These are phyloP conservation scores for Phytophthora sojae DNA, from an alignment of 352 stramenopile genomes.

Conservation along the genomic window DNA sequence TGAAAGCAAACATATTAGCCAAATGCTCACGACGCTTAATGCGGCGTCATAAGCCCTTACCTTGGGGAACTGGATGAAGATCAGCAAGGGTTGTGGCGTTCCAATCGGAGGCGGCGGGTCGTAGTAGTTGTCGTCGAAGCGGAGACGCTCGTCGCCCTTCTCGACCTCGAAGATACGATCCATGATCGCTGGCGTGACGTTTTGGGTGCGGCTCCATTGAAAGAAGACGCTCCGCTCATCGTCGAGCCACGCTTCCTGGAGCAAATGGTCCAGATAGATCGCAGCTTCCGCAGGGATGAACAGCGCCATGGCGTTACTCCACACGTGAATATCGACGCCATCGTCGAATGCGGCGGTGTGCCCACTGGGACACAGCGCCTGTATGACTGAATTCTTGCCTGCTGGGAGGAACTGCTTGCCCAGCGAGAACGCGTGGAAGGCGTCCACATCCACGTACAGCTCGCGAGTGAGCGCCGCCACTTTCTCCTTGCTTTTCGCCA, in stretches of 20 bases:
- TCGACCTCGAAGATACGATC: conserved; percentile 24
- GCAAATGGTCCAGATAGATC: conserved; percentile 29
- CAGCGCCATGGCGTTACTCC: conserved; percentile 54
- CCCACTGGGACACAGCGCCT: conserved; percentile 48
- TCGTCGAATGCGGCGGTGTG: conserved; percentile 37
- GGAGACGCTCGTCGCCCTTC: conserved; percentile 29
- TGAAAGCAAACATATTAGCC: background rate
- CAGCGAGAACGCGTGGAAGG: conserved; percentile 62
- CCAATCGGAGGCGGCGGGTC: conserved; percentile 1
- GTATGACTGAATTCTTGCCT: conserved; percentile 60
- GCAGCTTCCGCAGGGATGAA: conserved; percentile 22
- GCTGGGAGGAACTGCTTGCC: conserved; percentile 64
- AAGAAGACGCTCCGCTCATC: conserved; percentile 31
- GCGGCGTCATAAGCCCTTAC: conserved; percentile 8
- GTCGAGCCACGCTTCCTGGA: conserved; percentile 19
- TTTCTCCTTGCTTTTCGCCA: conserved; percentile 2
- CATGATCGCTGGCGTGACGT: conserved; percentile 25
- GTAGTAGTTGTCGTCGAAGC: conserved; percentile 23
- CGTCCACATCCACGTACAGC: conserved; percentile 46
- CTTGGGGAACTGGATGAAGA: conserved; percentile 42
- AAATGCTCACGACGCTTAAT: background rate
- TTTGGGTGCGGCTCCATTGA: conserved; percentile 22
- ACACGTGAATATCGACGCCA: conserved; percentile 54
- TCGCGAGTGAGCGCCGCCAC: conserved; percentile 12
- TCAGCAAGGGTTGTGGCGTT: conserved; percentile 19